Conservation (phyloP, 495 filamentous ascomycete species). For the Aspergillus ostianus region DNA sequence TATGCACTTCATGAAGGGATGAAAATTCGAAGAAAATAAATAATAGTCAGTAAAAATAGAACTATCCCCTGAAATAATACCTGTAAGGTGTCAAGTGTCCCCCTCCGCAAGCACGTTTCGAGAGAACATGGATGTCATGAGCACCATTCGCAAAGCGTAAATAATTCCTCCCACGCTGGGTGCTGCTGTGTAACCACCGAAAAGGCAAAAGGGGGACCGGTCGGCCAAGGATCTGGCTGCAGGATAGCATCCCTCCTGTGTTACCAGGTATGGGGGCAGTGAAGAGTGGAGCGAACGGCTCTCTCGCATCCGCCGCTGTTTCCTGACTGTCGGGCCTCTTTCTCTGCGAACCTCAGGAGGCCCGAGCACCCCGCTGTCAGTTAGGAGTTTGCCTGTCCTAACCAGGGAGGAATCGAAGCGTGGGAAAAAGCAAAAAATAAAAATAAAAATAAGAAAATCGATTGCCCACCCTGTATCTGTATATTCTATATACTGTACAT, state of each 20-base stretch:
- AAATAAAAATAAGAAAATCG: slow-evolving; percentile 4
- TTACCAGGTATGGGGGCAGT: slow-evolving; percentile 7
- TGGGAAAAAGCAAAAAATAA: slow-evolving; percentile 5
- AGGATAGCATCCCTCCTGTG: slow-evolving; percentile 11
- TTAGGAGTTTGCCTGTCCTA: slow-evolving; percentile 10
- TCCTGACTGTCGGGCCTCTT: slow-evolving; percentile 43
- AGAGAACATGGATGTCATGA: slow-evolving; percentile 1
- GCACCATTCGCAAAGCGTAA: slow-evolving; percentile 1
- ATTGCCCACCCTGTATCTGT: not conserved
- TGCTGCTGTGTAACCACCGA: slow-evolving; percentile 13
- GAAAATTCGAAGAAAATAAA: no score
- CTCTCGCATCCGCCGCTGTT: slow-evolving; percentile 39
- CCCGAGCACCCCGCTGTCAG: slow-evolving; percentile 22
- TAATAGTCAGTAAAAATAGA: no score
- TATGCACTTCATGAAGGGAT: not conserved
- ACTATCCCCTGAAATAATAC: not conserved
- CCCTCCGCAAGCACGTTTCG: not conserved
- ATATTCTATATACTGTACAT: no score
- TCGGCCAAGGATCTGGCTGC: slow-evolving; percentile 17
- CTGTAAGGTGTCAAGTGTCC: not conserved
- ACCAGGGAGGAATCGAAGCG: not conserved
- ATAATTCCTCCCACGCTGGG: slow-evolving; percentile 8
- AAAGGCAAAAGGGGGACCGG: slow-evolving; percentile 1
- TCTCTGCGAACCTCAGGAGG: slow-evolving; percentile 29
- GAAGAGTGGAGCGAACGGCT: slow-evolving; percentile 41